Conservation (phyloP, 768 basidiomycete species). For the Boletales sp. region DNA sequence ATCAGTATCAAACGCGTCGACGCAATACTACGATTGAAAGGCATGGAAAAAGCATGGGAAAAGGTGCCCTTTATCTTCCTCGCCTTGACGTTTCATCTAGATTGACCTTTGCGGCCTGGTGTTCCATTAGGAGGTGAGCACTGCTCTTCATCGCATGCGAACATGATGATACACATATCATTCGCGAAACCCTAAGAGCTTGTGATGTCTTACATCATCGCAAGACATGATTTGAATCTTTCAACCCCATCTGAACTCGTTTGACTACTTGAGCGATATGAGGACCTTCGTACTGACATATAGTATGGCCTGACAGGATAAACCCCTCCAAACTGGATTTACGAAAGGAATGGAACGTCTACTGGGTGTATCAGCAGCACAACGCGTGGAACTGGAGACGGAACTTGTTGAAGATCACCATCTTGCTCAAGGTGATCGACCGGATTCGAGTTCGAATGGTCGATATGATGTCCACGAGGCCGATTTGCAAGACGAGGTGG, state of each 20-base stretch:
- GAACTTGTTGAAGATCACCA: conserved; percentile 8
- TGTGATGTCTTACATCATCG: conserved; percentile 62
- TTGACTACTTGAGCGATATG: conserved; percentile 7
- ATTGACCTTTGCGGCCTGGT: conserved; percentile 8
- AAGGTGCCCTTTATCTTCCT: conserved; percentile 50
- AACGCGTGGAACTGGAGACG: conserved; percentile 8
- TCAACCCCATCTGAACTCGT: conserved; percentile 68
- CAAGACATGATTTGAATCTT: conserved; percentile 54
- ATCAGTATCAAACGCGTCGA: conserved; percentile 77
- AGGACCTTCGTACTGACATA: neutral
- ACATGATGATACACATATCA: conserved; percentile 58
- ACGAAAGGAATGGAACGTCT: conserved; percentile 75
- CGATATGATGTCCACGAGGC: conserved; percentile 56
- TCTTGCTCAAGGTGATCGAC: neutral
- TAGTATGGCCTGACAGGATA: conserved; percentile 39
- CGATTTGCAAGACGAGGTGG: conserved; percentile 57
- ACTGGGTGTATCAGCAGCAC: conserved; percentile 50
- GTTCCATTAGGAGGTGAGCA: conserved; percentile 39
- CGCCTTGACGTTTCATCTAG: neutral
- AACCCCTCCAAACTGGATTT: conserved; percentile 76
- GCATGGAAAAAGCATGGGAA: conserved; percentile 65
- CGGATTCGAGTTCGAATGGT: neutral
- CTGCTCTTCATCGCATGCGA: neutral
- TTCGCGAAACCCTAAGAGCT: conserved; percentile 65
- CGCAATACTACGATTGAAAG: conserved; percentile 80